Evolutionary conservation across 768 basidiomycete species (phyloP), one percentile per base, ranked within the genome.

Genomic region (Phylloporus scabripes): DNA sequence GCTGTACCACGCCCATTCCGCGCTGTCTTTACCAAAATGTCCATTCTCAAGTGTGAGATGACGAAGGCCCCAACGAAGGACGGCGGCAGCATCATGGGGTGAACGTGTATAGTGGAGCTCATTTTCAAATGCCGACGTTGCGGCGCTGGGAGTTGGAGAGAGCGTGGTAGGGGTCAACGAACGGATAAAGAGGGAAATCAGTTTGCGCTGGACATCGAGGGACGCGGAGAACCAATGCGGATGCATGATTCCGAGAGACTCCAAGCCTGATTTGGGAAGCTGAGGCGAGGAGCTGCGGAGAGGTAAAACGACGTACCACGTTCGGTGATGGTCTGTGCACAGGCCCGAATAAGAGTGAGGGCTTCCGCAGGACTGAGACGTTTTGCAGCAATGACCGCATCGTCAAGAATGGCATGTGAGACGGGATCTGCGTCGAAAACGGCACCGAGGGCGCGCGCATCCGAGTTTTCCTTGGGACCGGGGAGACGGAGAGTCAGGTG

Each of bases 141-240:
- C 57, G 32, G 80, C 62, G 20, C 73, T 59, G 21, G 79, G 66
- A 42, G 75, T 69, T 37, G 79, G 73, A 68, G 81, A 71, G 67
- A 77, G 75, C 14, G 77, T 73, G 61, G 74, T 70, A 39, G 74
- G 60, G 55, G 73, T 70, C 65, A 85, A 72, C 1, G 85, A 85
- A 54, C 76, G 77, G 52, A 91, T 72, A 70, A 83, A 90, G 21
- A 61, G 76, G 15, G 85, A 85, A 48, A 89, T 79, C 28, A 91
- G 80, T 53, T 65, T 73, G 55, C 70, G 80, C 64, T 91, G 88
- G n/a, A 76, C 67, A 9, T 80, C 77, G 7, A 79, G 79, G 6
- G 85, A 87, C 8, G 87, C 75, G 34, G 87, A 83, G 63, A 85
- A 74, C 87, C 85, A 91, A 62, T 90, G 84, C 5, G 89, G 86